These are phyloP conservation scores for Ustilago loliicola DNA, from an alignment of 1,284 basidiomycete genomes.

Conservation along the genomic window DNA sequence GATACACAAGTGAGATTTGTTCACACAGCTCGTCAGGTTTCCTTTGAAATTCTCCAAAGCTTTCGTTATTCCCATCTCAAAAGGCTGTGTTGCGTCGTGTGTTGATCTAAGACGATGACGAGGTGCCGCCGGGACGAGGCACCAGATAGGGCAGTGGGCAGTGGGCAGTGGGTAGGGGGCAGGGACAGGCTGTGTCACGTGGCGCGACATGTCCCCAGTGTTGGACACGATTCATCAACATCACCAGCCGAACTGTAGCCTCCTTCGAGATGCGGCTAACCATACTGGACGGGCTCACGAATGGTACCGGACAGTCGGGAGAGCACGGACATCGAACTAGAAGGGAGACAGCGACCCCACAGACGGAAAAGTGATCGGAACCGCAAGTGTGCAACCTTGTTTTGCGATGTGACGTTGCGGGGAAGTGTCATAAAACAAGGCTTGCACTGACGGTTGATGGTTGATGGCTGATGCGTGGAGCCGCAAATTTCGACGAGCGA, in stretches of 20 bases:
- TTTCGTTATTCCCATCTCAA: neutral
- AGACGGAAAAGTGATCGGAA: neutral
- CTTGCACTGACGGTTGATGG: neutral
- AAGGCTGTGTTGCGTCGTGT: neutral
- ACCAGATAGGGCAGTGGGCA: no score
- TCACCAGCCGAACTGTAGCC: no score
- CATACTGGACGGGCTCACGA: no score
- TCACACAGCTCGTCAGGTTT: neutral
- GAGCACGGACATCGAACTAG: neutral
- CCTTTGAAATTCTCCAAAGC: slow-evolving; percentile 2
- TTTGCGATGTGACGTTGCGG: neutral
- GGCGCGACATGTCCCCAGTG: neutral
- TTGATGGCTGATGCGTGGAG: neutral
- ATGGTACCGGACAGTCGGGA: neutral
- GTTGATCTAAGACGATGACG: neutral
- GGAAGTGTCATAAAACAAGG: neutral
- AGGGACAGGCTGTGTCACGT: neutral
- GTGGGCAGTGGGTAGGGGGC: no score
- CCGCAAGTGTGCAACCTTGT: neutral
- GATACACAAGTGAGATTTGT: slow-evolving; percentile 11
- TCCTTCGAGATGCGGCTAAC: no score
- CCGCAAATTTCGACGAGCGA: neutral
- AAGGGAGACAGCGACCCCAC: neutral
- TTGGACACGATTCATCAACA: no score
- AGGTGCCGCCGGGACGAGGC: neutral